Evolutionary conservation across 2,329 filamentous ascomycete species (phyloP).

Genomic region (Hypoxylon sp.): DNA sequence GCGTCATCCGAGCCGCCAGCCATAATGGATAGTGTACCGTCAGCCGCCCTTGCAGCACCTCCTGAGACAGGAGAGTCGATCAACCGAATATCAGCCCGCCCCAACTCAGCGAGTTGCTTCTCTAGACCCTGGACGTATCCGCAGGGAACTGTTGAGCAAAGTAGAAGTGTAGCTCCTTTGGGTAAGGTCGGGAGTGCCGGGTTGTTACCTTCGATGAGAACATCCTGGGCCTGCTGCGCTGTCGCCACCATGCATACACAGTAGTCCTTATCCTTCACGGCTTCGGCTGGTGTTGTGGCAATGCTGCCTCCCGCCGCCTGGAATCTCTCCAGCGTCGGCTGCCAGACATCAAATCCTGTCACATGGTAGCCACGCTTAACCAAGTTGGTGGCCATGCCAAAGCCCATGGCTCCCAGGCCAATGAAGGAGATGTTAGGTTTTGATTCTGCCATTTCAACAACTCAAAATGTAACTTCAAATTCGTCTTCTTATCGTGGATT

Average conservation of each 20-base stretch:
- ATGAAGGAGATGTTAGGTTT: constrained; percentile 73
- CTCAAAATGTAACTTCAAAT: constrained; percentile 9
- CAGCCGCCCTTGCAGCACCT: constrained; percentile 76
- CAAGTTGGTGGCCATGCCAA: constrained; percentile 84
- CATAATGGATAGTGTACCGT: constrained; percentile 83
- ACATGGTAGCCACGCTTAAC: constrained; percentile 77
- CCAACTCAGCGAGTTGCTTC: constrained; percentile 67
- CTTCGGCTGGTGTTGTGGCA: constrained; percentile 72
- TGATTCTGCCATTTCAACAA: constrained; percentile 34
- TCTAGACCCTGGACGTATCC: constrained; percentile 75
- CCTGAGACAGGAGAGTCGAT: constrained; percentile 82
- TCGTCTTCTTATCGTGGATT: neutral
- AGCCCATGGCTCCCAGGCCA: constrained; percentile 85
- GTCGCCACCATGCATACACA: constrained; percentile 85
- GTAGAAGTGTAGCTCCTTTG: constrained; percentile 71
- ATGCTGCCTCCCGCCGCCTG: constrained; percentile 72
- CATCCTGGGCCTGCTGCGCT: constrained; percentile 75
- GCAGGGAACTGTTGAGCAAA: constrained; percentile 80
- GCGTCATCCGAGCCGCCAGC: constrained; percentile 72
- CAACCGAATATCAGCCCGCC: constrained; percentile 74
- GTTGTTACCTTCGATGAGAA: constrained; percentile 72
- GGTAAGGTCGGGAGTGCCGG: constrained; percentile 67
- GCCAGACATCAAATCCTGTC: constrained; percentile 80
- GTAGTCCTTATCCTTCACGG: constrained; percentile 71
- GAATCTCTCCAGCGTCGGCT: constrained; percentile 77